These are phyloP conservation scores for Fusarium papillatum DNA, from an alignment of 2,329 filamentous ascomycete species.

Conservation along the genomic window DNA sequence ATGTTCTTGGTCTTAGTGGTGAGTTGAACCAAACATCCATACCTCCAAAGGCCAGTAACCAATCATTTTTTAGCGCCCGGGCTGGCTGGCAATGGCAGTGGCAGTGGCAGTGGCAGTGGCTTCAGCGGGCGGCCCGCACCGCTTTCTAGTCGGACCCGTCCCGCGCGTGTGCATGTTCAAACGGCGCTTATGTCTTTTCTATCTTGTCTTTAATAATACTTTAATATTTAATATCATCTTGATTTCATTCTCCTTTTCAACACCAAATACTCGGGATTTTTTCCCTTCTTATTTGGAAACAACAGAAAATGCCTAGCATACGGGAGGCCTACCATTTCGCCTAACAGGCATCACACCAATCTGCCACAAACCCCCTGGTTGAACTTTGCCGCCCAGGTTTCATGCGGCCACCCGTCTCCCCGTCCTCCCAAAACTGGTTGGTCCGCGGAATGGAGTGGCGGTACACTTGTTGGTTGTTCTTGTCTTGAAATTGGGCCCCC, in stretches of 20 bases:
- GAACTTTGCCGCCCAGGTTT: constrained; percentile 17
- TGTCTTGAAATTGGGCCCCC: background rate
- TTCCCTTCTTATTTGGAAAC: background rate
- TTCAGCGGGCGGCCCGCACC: background rate
- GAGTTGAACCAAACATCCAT: too few relatives aligned
- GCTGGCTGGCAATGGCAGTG: background rate
- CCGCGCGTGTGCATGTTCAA: background rate
- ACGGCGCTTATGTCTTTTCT: background rate
- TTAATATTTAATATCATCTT: background rate
- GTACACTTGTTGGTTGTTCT: background rate
- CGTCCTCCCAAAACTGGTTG: constrained; percentile 6
- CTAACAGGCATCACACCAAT: background rate
- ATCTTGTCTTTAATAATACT: background rate
- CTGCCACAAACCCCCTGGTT: constrained; percentile 8
- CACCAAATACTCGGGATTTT: background rate
- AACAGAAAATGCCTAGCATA: background rate
- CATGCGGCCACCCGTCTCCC: constrained; percentile 1
- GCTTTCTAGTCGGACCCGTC: background rate
- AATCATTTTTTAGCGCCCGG: background rate
- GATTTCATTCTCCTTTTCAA: background rate
- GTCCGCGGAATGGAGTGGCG: background rate
- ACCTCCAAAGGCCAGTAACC: background rate
- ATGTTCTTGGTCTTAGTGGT: background rate
- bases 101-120: background rate
- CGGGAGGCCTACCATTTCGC: constrained; percentile 3